These are phyloP conservation scores for Vigna angularis DNA, from an alignment of 306 rosid genomes.

Conservation along the genomic window DNA sequence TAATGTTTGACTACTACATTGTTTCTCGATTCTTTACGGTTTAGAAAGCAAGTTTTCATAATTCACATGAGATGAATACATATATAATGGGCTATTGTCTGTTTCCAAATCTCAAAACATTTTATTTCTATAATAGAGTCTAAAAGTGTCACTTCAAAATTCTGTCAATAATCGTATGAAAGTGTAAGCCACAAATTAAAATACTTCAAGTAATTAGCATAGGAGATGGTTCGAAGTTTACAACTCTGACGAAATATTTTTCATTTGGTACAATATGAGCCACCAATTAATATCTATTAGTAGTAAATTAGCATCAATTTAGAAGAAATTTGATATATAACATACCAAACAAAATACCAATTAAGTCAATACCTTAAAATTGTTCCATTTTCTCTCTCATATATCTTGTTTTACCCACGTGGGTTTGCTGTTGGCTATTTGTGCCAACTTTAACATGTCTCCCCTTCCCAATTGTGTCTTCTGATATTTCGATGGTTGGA, in stretches of 20 bases:
- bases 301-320: not conserved
- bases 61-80: not conserved
- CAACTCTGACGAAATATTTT: not conserved
- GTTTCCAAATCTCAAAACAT: not conserved
- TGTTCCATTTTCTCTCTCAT: not conserved
- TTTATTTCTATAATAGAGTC: not conserved
- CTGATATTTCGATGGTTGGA: not conserved
- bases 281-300: not conserved
- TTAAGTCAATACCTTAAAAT: not conserved
- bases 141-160: not conserved
- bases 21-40: not conserved
- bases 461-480: conserved; percentile 44
- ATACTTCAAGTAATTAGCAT: not conserved
- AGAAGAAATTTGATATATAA: not conserved
- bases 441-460: conserved; percentile 52
- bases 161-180: not conserved
- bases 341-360: not conserved
- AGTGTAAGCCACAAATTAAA: not conserved
- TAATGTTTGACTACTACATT: not conserved
- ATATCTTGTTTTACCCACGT: conserved; percentile 22
- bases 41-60: not conserved
- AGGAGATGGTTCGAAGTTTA: not conserved
- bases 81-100: not conserved
- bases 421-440: conserved; percentile 15
- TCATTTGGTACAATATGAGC: not conserved